These are phyloP conservation scores for Kodamaea kaohsiungensis DNA, from an alignment of 805 yeast genomes.

Conservation along the genomic window DNA sequence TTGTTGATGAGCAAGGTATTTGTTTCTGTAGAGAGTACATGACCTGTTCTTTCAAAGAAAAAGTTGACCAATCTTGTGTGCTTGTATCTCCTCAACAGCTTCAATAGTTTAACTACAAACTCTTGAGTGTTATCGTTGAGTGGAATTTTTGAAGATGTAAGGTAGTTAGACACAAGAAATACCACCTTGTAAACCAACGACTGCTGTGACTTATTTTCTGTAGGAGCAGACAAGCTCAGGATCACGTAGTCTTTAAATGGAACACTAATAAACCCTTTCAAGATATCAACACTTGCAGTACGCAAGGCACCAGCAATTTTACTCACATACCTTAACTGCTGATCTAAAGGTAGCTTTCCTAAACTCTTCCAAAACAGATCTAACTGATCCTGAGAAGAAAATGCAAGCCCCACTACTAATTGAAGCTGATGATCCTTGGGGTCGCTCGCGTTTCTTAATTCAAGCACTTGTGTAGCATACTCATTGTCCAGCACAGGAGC, in stretches of 20 bases:
- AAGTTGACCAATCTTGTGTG: slow-evolving; percentile 1
- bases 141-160: background rate
- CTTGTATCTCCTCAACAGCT: slow-evolving; percentile 1
- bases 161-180: slow-evolving; percentile 9
- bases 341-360: slow-evolving; percentile 7
- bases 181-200: background rate
- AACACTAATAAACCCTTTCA: slow-evolving; percentile 12
- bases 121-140: slow-evolving; percentile 1
- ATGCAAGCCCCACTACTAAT: slow-evolving; percentile 21
- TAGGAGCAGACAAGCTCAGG: background rate
- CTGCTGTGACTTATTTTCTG: background rate
- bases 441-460: slow-evolving; percentile 12
- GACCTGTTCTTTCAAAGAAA: slow-evolving; percentile 13
- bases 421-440: slow-evolving; percentile 13
- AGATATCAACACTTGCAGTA: slow-evolving; percentile 4
- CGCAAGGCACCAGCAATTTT: background rate
- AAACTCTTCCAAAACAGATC: slow-evolving; percentile 26
- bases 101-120: background rate
- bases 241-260: slow-evolving; percentile 15
- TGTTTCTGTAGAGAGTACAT: slow-evolving; percentile 7
- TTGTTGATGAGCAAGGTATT: background rate
- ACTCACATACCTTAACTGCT: slow-evolving; percentile 16
- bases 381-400: slow-evolving; percentile 18
- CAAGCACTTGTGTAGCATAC: slow-evolving; percentile 26
- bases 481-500: slow-evolving; percentile 24